These are phyloP conservation scores for Dillenia suffruticosa DNA, from an alignment of 164 flowering plant genomes.

Conservation along the genomic window DNA sequence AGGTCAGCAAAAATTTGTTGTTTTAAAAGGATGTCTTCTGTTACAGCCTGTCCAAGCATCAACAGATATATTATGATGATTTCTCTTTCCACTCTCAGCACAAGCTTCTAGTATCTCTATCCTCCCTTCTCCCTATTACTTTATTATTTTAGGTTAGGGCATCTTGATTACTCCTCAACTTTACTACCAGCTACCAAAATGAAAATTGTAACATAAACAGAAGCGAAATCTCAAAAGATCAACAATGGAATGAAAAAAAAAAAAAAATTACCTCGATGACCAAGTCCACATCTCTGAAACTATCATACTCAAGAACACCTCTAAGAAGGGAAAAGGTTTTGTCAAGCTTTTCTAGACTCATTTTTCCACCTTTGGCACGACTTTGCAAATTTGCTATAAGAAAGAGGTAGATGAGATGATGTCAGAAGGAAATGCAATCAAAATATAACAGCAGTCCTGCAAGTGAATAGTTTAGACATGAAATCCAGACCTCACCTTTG, in stretches of 20 bases:
- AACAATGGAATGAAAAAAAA: neutral
- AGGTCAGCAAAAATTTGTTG: conserved; percentile 87
- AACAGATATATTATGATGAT: too few relatives aligned
- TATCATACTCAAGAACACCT: conserved; percentile 75
- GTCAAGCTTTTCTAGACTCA: conserved; percentile 73
- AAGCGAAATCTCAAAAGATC: neutral
- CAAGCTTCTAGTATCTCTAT: too few relatives aligned
- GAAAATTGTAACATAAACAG: conserved; percentile 5
- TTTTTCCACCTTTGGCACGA: conserved; percentile 79
- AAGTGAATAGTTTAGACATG: neutral
- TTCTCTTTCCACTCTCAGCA: too few relatives aligned
- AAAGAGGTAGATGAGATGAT: neutral
- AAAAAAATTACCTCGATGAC: conserved; percentile 73
- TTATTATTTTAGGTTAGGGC: too few relatives aligned
- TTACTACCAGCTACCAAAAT: too few relatives aligned
- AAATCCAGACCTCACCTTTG: conserved; percentile 42
- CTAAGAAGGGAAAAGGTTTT: conserved; percentile 71
- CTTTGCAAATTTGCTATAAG: conserved; percentile 80
- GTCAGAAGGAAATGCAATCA: too few relatives aligned
- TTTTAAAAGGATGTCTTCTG: conserved; percentile 76
- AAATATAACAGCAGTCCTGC: too few relatives aligned
- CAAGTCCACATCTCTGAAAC: conserved; percentile 86
- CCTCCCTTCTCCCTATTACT: too few relatives aligned
- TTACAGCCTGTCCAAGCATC: conserved; percentile 61
- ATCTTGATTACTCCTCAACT: too few relatives aligned